phyloP scores from a whole-genome alignment of 169 alveolate genomes.

The Sarcocystis neurona region DNA sequence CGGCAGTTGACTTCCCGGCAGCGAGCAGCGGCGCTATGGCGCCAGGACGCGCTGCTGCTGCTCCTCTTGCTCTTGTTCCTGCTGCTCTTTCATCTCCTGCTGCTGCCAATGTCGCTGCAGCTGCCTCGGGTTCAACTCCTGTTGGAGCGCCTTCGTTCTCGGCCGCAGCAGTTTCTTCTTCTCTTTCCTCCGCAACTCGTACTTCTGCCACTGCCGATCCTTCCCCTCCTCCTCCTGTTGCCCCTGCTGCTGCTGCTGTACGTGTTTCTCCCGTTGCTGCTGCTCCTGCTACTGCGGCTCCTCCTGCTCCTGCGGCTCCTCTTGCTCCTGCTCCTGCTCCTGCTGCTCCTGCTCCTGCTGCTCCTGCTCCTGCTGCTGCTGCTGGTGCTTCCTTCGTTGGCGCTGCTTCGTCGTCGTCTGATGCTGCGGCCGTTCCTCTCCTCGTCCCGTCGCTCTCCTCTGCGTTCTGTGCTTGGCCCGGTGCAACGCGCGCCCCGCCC shows the following conservation, averaged over 20 bases:
- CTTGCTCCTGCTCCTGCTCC: neutral
- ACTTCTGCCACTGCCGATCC: neutral
- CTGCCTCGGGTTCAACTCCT: too few relatives aligned
- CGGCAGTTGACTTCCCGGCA: too few relatives aligned
- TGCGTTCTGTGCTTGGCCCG: neutral
- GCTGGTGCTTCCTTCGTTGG: neutral
- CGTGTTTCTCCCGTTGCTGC: too few relatives aligned
- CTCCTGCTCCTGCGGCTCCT: too few relatives aligned
- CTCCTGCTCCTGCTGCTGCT: neutral
- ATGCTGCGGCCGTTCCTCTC: neutral
- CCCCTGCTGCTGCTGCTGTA: too few relatives aligned
- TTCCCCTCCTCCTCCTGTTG: too few relatives aligned
- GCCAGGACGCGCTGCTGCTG: too few relatives aligned
- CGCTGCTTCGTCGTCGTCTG: neutral
- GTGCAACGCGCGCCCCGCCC: neutral
- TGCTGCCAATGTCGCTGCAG: too few relatives aligned
- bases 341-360: neutral
- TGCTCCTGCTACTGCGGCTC: too few relatives aligned
- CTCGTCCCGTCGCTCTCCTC: neutral
- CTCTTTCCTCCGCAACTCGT: neutral
- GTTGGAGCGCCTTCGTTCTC: neutral
- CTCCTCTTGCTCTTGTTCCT: too few relatives aligned
- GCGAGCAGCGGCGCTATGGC: too few relatives aligned
- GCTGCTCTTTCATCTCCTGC: too few relatives aligned
- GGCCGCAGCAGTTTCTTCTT: neutral